Base-by-base conservation (phyloP, 805 yeast genomes). In the Naumovozyma baii region DNA sequence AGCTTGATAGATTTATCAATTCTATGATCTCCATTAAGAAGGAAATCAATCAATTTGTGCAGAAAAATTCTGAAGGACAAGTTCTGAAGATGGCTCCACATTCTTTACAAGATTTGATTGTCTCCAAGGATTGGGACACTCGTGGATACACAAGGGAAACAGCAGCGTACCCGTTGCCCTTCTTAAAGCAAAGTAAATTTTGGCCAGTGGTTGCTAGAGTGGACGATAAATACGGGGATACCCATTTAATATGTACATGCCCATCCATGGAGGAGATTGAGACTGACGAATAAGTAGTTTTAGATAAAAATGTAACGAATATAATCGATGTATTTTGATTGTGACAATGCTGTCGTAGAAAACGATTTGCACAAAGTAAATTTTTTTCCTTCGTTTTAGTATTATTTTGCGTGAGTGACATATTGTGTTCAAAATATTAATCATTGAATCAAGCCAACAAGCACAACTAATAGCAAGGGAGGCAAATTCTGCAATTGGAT, bases 171-270 rank as follows among this genome's bases (percentile, higher is more conserved):
- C 97, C 98, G 37, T 68, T 86, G 42, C 74, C 80, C n/a, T 76
- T 70, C 56, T 72, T 92, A 58, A 76, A 73, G 55, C 64, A 69
- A 18, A 70, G 79, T 62, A 92, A 92, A 64, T 83, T 87, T 59
- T 92, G 98, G 98, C 97, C 98, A 30, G 71, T 87, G 0, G 96
- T 88, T 33, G 74, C 95, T 9, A 78, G 98, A 62, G 73, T 90
- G 39, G 95, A 92, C 59, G 98, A 92, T 58, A 82, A 94, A 3
- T 90, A 80, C 53, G 98, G 98, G 48, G 98, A 92, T 60, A 69
- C 80, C 73, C 80, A 92, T 65, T 71, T 90, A 62, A 69, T 88
- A 63, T 92, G 98, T 68, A 87, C 96, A 18, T 90, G 98, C 67
- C 92, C 92, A 25, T 70, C 82, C 3, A 90, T 83, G 32, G 90